Conservation (phyloP, 2,329 filamentous ascomycete species). For the Botryotinia convoluta region DNA sequence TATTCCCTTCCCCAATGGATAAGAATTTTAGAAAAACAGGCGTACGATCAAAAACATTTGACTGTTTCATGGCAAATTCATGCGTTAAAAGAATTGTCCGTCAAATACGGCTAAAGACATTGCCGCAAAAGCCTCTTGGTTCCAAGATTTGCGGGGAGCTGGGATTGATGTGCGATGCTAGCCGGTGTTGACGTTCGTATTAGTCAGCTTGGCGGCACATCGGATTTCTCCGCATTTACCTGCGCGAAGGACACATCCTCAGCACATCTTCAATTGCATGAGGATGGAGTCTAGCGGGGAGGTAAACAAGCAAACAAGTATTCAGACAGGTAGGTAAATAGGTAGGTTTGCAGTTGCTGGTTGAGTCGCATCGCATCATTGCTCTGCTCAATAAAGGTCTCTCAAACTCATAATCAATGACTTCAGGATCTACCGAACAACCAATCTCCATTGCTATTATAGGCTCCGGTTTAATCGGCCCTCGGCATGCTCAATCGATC, state of each 20-base stretch:
- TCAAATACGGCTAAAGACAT: not conserved
- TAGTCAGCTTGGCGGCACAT: not conserved
- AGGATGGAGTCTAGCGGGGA: not conserved
- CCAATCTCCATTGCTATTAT: conserved; percentile 44
- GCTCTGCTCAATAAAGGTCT: not conserved
- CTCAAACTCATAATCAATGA: not conserved
- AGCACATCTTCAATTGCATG: not conserved
- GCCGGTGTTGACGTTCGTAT: not conserved
- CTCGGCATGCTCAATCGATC: not conserved
- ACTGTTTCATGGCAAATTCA: not conserved
- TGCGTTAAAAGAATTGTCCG: not conserved
- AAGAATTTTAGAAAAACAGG: not conserved
- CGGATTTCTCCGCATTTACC: not conserved
- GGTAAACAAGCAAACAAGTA: not conserved
- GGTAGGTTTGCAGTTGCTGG: not conserved
- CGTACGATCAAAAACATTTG: not conserved
- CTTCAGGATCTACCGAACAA: not conserved
- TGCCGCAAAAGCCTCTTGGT: not conserved
- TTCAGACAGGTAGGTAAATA: not conserved
- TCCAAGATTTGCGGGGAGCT: not conserved
- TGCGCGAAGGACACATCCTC: not conserved
- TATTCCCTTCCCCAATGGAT: not conserved
- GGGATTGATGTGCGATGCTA: not conserved
- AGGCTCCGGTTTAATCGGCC: conserved; percentile 42
- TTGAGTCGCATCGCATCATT: not conserved